Evolutionary conservation across 2,329 filamentous ascomycete genomes (phyloP).

Genomic region (Diaporthe destruens): DNA sequence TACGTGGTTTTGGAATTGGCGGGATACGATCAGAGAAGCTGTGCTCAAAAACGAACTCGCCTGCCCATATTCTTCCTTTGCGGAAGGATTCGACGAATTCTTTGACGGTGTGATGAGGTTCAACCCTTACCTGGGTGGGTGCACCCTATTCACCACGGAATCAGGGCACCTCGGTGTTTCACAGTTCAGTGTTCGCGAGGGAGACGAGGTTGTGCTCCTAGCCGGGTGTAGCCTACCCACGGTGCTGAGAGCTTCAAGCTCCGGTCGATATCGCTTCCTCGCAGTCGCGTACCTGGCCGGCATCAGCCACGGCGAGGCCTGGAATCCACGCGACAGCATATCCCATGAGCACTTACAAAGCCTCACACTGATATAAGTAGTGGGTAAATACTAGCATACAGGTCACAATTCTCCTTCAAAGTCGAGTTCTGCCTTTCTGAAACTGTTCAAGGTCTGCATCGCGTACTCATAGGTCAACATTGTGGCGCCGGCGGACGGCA

Average conservation of each 20-base stretch:
- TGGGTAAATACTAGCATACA: neutral
- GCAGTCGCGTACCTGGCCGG: slow-evolving; percentile 16
- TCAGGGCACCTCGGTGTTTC: slow-evolving; percentile 21
- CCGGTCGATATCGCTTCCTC: neutral
- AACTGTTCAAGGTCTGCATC: slow-evolving; percentile 5
- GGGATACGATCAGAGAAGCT: neutral
- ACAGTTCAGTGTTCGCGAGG: slow-evolving; percentile 5
- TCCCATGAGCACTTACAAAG: slow-evolving; percentile 2
- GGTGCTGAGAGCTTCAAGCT: neutral
- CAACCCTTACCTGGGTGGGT: slow-evolving; percentile 6
- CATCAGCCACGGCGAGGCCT: slow-evolving; percentile 13
- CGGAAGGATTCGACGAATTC: slow-evolving; percentile 10
- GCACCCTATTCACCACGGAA: neutral
- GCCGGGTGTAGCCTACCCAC: slow-evolving; percentile 1
- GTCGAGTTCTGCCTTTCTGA: neutral
- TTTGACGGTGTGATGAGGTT: slow-evolving; percentile 17
- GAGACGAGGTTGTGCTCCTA: slow-evolving; percentile 18
- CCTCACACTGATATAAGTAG: neutral
- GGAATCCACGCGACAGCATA: slow-evolving; percentile 17
- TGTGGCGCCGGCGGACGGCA: slow-evolving; percentile 4
- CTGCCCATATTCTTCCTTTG: slow-evolving; percentile 9
- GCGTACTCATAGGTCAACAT: slow-evolving; percentile 24
- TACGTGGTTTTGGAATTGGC: slow-evolving; percentile 14
- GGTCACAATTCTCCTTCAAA: neutral
- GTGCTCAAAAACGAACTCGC: neutral